Evolutionary conservation across 306 rosid species (phyloP), one percentile per base, ranked within the genome.

Genomic region (Cyamopsis tetragonoloba): DNA sequence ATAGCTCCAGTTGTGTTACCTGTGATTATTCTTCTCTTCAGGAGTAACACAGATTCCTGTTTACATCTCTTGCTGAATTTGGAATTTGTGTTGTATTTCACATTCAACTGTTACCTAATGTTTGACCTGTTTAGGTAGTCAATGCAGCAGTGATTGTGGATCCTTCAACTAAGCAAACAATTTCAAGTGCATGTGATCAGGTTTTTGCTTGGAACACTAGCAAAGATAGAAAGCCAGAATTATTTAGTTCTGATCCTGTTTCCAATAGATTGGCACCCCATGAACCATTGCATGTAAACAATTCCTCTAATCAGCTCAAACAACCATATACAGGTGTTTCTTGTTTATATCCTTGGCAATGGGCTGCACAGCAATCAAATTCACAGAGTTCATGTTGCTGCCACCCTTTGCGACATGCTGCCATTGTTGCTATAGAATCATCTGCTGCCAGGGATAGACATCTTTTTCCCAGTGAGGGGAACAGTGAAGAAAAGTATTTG

Each of bases 81-180:
- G 32, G 17, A 30, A 17, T n/a, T n/a, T n/a, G n/a, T n/a, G n/a
- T n/a, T n/a, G n/a, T n/a, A 13, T 24, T 77, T 37, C 39, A 47
- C 42, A 10, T 31, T 54, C 58, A 37, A 47, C 62, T 62, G 68
- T 43, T 44, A 59, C 62, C 34, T 27, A 18, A 68, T 59, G 55
- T 61, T 73, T 54, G 32, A 61, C 62, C 19, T 54, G 58, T 61
- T 47, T 68, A 93, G 96, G 84, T 82, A 39, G 88, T 84, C 74
- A 93, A 89, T 80, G 93, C 97, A 30, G 96, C 98, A 20, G 86
- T 89, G 70, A 86, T 93, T 66, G 91, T 93, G 73, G 98, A 93
- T 80, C 98, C 98, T 63, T 89, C 82, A 10, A 69, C 46, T 78
- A 83, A 80, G 77, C 83, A 70, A 63, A 80, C 84, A 34, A 84